A percentile compares a stretch with the other conserved stretches of the same genome.
Evolutionary conservation across 768 basidiomycete genomes (phyloP).

Genomic region (Suillus bovinus): DNA sequence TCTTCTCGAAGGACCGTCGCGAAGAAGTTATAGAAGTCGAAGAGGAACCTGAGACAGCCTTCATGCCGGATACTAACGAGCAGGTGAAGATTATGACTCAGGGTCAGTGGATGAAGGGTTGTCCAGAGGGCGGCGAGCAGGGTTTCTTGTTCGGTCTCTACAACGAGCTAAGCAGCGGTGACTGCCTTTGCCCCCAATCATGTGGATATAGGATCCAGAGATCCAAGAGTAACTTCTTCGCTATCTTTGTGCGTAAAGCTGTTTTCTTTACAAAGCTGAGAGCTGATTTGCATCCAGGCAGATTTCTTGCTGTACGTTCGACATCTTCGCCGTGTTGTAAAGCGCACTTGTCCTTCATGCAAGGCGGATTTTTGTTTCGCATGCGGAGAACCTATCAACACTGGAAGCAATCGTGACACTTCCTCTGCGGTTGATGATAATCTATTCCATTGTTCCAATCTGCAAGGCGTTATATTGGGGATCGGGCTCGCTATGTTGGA

Average conservation of each 20-base stretch:
- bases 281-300: constrained; percentile 45
- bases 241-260: constrained; percentile 66
- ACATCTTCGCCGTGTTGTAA: constrained; percentile 58
- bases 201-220: constrained; percentile 67
- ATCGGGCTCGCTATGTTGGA: constrained; percentile 88
- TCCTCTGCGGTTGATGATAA: constrained; percentile 49
- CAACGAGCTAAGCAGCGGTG: constrained; percentile 63
- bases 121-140: constrained; percentile 92
- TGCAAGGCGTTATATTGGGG: constrained; percentile 91
- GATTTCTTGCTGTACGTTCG: constrained; percentile 71
- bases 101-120: constrained; percentile 97
- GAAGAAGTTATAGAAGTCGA: constrained; percentile 93
- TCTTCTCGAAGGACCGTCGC: constrained; percentile 91
- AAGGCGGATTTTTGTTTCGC: constrained; percentile 66
- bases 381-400: constrained; percentile 66
- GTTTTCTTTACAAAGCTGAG: background rate
- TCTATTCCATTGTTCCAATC: constrained; percentile 85
- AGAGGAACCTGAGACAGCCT: constrained; percentile 62
- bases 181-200: constrained; percentile 69
- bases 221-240: constrained; percentile 78
- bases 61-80: constrained; percentile 44
- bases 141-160: constrained; percentile 86
- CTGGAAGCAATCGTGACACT: constrained; percentile 44
- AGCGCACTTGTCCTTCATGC: constrained; percentile 63
- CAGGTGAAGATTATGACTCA: constrained; percentile 73